Evolutionary conservation across 768 basidiomycete genomes (phyloP).

Genomic region (Boletus sp.): DNA sequence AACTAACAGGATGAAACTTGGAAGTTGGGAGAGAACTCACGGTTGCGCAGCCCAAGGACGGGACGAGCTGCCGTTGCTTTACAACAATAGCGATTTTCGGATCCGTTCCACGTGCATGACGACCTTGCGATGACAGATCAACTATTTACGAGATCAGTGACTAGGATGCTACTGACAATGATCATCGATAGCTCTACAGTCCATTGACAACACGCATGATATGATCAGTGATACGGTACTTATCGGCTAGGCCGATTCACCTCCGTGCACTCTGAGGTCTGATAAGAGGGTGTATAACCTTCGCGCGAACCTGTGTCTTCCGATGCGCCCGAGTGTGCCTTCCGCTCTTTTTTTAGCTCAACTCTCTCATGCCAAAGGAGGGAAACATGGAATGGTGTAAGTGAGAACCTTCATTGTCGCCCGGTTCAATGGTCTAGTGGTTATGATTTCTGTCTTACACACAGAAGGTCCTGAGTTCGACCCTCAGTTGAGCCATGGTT

Average conservation of each 20-base stretch:
- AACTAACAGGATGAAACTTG: not conserved
- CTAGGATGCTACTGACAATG: no score
- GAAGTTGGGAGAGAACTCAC: conserved; percentile 1
- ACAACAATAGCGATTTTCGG: conserved; percentile 9
- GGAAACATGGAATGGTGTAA: not conserved
- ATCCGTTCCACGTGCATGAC: conserved; percentile 18
- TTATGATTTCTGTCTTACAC: conserved; percentile 57
- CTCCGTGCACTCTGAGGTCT: not conserved
- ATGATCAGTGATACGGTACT: no score
- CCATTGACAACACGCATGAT: no score
- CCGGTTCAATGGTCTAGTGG: conserved; percentile 58
- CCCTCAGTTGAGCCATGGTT: conserved; percentile 45
- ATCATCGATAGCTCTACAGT: no score
- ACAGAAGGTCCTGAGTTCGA: conserved; percentile 42
- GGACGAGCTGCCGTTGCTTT: not conserved
- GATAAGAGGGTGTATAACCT: not conserved
- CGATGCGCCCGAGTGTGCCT: not conserved
- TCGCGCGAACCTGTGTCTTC: not conserved
- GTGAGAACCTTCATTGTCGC: accelerated
- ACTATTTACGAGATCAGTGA: not conserved
- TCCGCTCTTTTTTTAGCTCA: not conserved
- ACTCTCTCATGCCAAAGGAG: not conserved
- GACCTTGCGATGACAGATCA: not conserved
- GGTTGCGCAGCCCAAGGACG: not conserved
- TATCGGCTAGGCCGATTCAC: not conserved